Base-by-base conservation (phyloP, 2,329 filamentous ascomycete species). In the Aspergillus sp. region DNA sequence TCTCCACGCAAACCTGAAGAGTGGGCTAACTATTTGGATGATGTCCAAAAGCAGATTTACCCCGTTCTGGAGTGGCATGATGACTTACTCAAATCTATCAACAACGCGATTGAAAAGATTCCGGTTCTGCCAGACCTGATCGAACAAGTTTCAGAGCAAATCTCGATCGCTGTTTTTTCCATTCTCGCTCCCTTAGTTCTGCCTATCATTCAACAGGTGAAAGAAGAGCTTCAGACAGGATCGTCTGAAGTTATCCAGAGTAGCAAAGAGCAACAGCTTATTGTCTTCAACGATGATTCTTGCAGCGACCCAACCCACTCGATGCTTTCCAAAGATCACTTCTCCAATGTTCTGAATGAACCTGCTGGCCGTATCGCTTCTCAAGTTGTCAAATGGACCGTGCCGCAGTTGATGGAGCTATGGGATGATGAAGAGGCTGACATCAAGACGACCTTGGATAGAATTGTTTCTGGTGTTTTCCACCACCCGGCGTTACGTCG, bases 301-400 rank as follows among this genome's bases (percentile, higher is more conserved):
- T 89, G 80, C 62, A 86, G 86, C 19, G 89, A 97, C 69, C 93
- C 93, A 0, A 97, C 93, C 1, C 93, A 97, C 78, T 96, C 91
- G 19, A 96, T 96, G 93, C 80, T 97, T 52, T 92, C 91, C 58
- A 97, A 97, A 79, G 93, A 97, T 68, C 93, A 97, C 76, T 97
- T 97, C 74, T 90, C 89, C 62, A 96, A 96, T 70, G 80, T 93
- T 33, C 83, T 97, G 59, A 97, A 97, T 72, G 92, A 96, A 71
- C 84, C 92, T 44, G 93, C 91, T 46, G 93, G 93, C 56, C 89
- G 88, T 68, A 85, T 92, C 59, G 91, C 93, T 24, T 90, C 88
- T 62, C 85, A 87, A 67, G 86, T 93, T 48, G 80, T 97, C 44
- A 85, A 84, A 57, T 97, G 92, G 91, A 88, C 88, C 21, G 91